Evolutionary conservation across 768 basidiomycete genomes (phyloP).

Genomic region (Boletus reticulatus): DNA sequence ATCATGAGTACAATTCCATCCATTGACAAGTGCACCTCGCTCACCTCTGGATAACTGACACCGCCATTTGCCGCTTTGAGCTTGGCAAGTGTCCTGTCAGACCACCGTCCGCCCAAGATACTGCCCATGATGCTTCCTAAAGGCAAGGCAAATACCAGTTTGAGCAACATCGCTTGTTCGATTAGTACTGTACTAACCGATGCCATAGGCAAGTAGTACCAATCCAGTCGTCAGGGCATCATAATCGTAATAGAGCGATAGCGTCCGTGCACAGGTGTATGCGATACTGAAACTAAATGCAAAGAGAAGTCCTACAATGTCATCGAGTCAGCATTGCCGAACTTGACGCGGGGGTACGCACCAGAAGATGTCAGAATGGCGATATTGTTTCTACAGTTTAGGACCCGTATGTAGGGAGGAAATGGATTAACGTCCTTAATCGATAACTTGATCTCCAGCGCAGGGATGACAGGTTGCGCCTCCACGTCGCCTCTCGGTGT

Average conservation of each 20-base stretch:
- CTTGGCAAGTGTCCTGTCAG: conserved; percentile 47
- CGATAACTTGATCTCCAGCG: conserved; percentile 48
- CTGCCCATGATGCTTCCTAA: conserved; percentile 51
- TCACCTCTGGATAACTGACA: conserved; percentile 61
- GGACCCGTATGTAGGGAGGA: conserved; percentile 55
- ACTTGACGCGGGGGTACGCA: conserved; percentile 14
- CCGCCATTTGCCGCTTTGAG: conserved; percentile 50
- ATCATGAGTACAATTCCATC: neutral
- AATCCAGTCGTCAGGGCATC: conserved; percentile 73
- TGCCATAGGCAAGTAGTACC: conserved; percentile 72
- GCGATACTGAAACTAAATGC: conserved; percentile 67
- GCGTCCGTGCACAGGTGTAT: conserved; percentile 75
- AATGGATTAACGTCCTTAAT: conserved; percentile 73
- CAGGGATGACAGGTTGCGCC: conserved; percentile 14
- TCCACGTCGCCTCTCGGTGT: conserved; percentile 24
- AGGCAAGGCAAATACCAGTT: neutral
- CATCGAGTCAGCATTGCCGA: neutral
- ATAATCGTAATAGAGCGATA: conserved; percentile 64
- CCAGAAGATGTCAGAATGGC: conserved; percentile 44
- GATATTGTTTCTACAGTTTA: conserved; percentile 66
- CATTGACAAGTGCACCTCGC: neutral
- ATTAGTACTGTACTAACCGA: conserved; percentile 41
- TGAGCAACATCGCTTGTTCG: neutral
- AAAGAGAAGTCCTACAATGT: conserved; percentile 57
- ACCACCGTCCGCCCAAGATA: conserved; percentile 60